A percentile compares a stretch with the other conserved stretches of the same genome.
phyloP scores from a whole-genome alignment of 1,139 yeast species.

The Diutina neorugosa region DNA sequence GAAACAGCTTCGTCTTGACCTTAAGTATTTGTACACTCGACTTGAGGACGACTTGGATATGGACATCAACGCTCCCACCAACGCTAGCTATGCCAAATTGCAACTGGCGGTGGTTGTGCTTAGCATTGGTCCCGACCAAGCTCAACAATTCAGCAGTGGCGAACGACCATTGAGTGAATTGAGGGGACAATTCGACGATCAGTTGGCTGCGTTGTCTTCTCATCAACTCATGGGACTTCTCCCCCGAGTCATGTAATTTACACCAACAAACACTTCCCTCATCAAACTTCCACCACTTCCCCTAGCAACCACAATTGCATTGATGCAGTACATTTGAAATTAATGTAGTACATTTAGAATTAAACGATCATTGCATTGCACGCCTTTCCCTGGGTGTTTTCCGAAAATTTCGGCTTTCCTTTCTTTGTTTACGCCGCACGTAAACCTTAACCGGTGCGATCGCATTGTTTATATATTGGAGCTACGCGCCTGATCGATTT shows the following conservation, averaged over 20 bases:
- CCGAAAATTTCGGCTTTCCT: not conserved
- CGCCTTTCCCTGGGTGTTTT: too few species aligned
- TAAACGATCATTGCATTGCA: too few species aligned
- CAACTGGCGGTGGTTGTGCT: not conserved
- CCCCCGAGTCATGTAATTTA: not conserved
- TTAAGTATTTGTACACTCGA: conserved; percentile 29
- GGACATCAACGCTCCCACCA: conserved; percentile 4
- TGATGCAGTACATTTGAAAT: too few species aligned
- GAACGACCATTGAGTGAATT: not conserved
- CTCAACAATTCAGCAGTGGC: not conserved
- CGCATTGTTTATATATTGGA: not conserved
- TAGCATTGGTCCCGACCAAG: not conserved
- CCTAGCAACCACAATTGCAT: too few species aligned
- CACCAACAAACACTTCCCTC: too few species aligned
- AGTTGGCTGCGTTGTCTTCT: not conserved
- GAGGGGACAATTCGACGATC: not conserved
- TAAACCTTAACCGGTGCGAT: not conserved
- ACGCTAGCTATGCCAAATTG: not conserved
- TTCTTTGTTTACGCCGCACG: not conserved
- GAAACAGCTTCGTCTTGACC: conserved; percentile 42
- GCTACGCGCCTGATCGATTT: not conserved
- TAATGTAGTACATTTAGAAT: too few species aligned
- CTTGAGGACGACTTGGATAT: conserved; percentile 18
- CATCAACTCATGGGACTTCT: not conserved
- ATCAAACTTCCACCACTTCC: too few species aligned